Evolutionary conservation across 495 filamentous ascomycete species (phyloP), one percentile per base, ranked within the genome.

Genomic region (Chlorociboria aeruginascens): DNA sequence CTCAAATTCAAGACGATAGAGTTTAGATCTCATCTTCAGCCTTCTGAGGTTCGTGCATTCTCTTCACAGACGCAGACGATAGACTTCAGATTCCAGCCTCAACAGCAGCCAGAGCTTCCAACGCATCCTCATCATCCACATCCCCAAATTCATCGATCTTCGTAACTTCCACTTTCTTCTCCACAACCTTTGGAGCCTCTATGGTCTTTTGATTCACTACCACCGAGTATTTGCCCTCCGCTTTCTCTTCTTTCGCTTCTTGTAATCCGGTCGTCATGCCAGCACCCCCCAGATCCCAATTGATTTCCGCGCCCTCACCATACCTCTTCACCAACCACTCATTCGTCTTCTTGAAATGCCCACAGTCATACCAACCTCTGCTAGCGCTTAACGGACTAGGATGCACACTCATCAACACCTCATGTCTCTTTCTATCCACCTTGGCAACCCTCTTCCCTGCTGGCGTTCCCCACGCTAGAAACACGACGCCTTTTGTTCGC

Each of bases 391-490:
- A 61, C 38, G 92, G 92, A 66, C 87, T 94, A 2, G 92, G 92
- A 69, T 98, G 92, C 45, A 85, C 86, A 53, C 78, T 82, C 68
- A 83, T 77, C 51, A 98, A 65, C 40, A 98, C 82, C 25, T 76
- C 71, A 66, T 98, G 89, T 54, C 73, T 80, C 56, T 73, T 64
- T 40, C 57, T 63, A 55, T 90, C 83, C 34, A 98, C 66, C 50
- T 76, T 80, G 4, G 68, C 57, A 7, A 90, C 81, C 43, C 90
- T 68, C 65, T 82, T 81, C 30, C 74, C 79, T 0, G 92, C 92
- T 7, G 85, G 83, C 1, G 62, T 77, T 3, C 92, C 92, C 92
- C 92, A 98, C 0, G 88, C 90, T 54, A 98, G 64, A 61, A 98
- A 97, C 11, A 96, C 92, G 2, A 97, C 90, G 0, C 92, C 92